These are phyloP conservation scores for Rhizophora mangle DNA, from an alignment of 345 rosid genomes.

Conservation along the genomic window DNA sequence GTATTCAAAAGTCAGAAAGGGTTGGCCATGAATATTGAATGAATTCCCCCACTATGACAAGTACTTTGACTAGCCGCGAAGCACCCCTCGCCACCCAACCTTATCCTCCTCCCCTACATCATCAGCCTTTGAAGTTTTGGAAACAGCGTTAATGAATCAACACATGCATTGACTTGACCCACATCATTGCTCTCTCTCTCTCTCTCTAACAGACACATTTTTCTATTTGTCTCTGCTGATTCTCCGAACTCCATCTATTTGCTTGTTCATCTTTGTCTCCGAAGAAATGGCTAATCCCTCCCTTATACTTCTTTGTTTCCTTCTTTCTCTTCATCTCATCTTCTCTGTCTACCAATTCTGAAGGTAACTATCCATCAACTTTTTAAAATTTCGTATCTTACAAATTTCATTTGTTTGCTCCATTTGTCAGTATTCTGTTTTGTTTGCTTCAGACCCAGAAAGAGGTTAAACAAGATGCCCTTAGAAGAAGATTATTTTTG, in stretches of 20 bases:
- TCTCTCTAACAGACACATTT: too few relatives aligned
- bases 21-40: too few relatives aligned
- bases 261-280: background rate
- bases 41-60: too few relatives aligned
- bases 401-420: background rate
- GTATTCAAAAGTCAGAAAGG: too few relatives aligned
- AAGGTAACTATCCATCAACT: slow-evolving; percentile 38
- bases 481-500: background rate
- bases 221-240: background rate
- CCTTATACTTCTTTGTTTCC: slow-evolving; percentile 11
- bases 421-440: background rate
- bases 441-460: background rate
- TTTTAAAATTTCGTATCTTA: slow-evolving; percentile 3
- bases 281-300: slow-evolving; percentile 27
- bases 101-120: too few relatives aligned
- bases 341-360: slow-evolving; percentile 51
- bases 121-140: too few relatives aligned
- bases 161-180: too few relatives aligned
- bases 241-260: background rate
- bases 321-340: slow-evolving; percentile 31
- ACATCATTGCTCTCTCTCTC: too few relatives aligned
- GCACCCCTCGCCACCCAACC: too few relatives aligned
- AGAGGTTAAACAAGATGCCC: background rate
- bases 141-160: too few relatives aligned
- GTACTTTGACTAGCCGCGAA: too few relatives aligned